These are phyloP conservation scores for Penicillium turbatum DNA, from an alignment of 495 filamentous ascomycete species.

Conservation along the genomic window DNA sequence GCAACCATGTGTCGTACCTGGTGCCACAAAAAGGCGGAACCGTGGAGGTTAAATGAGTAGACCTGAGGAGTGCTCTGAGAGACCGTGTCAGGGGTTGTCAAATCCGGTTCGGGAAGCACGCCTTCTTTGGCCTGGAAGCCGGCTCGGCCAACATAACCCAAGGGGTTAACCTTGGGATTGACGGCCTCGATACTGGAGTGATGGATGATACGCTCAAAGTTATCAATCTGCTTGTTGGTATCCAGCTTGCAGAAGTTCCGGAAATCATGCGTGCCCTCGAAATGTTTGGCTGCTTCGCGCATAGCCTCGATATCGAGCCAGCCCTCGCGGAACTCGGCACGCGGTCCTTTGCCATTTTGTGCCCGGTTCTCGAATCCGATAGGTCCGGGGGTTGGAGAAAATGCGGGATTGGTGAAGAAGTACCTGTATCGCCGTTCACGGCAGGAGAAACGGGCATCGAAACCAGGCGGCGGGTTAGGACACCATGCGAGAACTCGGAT, in stretches of 20 bases:
- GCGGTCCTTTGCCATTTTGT: slow-evolving; percentile 17
- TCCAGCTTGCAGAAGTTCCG: slow-evolving; percentile 96
- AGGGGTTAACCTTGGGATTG: slow-evolving; percentile 43
- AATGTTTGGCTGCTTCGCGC: slow-evolving; percentile 70
- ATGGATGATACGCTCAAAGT: slow-evolving; percentile 72
- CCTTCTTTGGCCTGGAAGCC: slow-evolving; percentile 33
- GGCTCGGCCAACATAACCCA: slow-evolving; percentile 30
- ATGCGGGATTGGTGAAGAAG: slow-evolving; percentile 94
- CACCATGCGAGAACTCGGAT: slow-evolving; percentile 93
- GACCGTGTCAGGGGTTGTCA: slow-evolving; percentile 14
- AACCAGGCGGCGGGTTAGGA: slow-evolving; percentile 67
- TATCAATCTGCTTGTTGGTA: slow-evolving; percentile 74
- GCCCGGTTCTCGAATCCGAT: slow-evolving; percentile 31
- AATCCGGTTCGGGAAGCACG: slow-evolving; percentile 13
- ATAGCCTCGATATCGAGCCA: slow-evolving; percentile 82
- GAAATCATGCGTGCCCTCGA: slow-evolving; percentile 86
- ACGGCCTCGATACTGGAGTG: slow-evolving; percentile 71
- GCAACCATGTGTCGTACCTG: slow-evolving; percentile 91
- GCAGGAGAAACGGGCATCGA: slow-evolving; percentile 92
- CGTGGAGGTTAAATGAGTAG: slow-evolving; percentile 80
- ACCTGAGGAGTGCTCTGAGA: slow-evolving; percentile 51
- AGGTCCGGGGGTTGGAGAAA: slow-evolving; percentile 52
- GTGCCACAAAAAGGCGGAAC: slow-evolving; percentile 96
- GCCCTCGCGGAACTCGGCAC: slow-evolving; percentile 44
- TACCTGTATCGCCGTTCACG: slow-evolving; percentile 85